phyloP scores from a whole-genome alignment of 2,329 filamentous ascomycete species.

The Exophiala aquamarina region DNA sequence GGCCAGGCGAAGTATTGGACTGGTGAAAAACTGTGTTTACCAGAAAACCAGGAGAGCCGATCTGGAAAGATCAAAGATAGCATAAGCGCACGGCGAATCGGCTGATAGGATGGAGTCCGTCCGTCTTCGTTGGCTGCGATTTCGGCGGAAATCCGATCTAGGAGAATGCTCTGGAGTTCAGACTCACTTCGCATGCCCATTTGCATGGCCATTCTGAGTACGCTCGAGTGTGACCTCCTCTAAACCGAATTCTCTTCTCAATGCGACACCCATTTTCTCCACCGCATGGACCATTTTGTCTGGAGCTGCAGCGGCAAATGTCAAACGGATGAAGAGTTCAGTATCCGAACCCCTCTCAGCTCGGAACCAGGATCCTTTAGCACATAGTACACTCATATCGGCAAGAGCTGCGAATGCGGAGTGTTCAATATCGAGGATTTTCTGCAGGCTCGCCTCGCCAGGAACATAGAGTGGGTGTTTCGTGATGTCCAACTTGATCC shows the following conservation, averaged over 20 bases:
- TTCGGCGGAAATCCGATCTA: no score
- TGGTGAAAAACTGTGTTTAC: no score
- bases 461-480: conserved; percentile 39
- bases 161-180: no score
- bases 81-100: no score
- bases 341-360: conserved; percentile 63
- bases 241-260: conserved; percentile 49
- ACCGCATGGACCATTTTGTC: conserved; percentile 72
- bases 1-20: no score
- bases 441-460: conserved; percentile 22
- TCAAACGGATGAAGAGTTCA: conserved; percentile 83
- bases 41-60: no score
- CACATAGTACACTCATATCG: conserved; percentile 74
- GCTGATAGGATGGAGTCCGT: no score
- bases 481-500: conserved; percentile 48
- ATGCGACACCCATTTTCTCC: conserved; percentile 70
- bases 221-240: background rate
- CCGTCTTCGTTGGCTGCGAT: no score
- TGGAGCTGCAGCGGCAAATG: conserved; percentile 77
- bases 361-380: conserved; percentile 87
- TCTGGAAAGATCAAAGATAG: no score
- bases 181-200: conserved; percentile 17
- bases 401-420: conserved; percentile 79
- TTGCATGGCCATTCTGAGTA: background rate
- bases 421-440: conserved; percentile 66